Evolutionary conservation across 768 basidiomycete genomes (phyloP), one percentile per base, ranked within the genome.

Genomic region (Cantharellus anzutake): DNA sequence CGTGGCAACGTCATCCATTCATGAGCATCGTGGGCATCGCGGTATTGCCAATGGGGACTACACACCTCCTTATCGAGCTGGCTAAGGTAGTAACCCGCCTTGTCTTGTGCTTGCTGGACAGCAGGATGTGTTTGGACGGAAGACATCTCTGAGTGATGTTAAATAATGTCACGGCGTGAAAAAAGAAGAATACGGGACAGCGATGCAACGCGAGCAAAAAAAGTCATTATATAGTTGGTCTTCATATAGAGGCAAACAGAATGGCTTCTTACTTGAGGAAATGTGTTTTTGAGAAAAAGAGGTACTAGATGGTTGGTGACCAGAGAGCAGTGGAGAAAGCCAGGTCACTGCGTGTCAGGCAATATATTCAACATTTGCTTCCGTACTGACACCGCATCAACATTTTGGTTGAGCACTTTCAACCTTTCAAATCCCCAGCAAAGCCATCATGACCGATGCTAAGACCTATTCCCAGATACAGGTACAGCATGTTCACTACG

Each of bases 51-150:
- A 42, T 20, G n/a, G 44, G 20, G 29, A 52, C 50, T 7, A 73
- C 80, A 42, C 51, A 91, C 93, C 85, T 98, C 93, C 72, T 96
- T 96, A 77, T 98, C 94, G 68, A 98, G 84, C 76, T 93, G 86
- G 72, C 70, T 73, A 68, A 89, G 72, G 70, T 96, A 89, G 74
- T 84, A 80, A 66, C 76, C 76, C 63, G 82, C 86, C 76, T 84
- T 86, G 70, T 80, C 82, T 73, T 86, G 82, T 35, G 80, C 89
- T 73, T 93, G 86, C 66, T 86, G 65, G 74, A 84, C 81, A 67
- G 82, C 76, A 40, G 92, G 91, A 75, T 94, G 92, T 69, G 86
- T 83, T 73, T 90, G 11, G 14, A 55, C 39, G 14, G 57, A 48
- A 7, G 58, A 58, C 57, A 58, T 58, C 57, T 58, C 16, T n/a